phyloP scores from a whole-genome alignment of 2,329 filamentous ascomycete genomes.

The Pseudocercospora cruenta region DNA sequence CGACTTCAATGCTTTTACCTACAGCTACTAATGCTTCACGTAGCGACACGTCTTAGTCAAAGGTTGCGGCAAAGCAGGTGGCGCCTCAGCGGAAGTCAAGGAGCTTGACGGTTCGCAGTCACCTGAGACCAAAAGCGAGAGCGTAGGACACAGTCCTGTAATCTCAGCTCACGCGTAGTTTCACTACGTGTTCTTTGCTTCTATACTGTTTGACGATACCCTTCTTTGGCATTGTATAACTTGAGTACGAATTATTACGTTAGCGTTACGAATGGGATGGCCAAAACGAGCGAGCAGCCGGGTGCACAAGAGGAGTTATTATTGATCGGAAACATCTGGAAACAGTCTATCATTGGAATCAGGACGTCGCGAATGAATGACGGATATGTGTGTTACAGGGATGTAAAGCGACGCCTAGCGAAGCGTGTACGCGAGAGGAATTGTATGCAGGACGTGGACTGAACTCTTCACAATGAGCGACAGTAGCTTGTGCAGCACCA shows the following conservation, averaged over 20 bases:
- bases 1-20: neutral
- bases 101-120: constrained; percentile 42
- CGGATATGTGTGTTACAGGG: neutral
- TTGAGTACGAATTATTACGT: constrained; percentile 21
- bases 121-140: constrained; percentile 39
- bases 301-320: constrained; percentile 5
- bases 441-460: neutral
- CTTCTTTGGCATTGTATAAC: constrained; percentile 29
- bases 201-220: constrained; percentile 27
- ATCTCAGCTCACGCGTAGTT: constrained; percentile 33
- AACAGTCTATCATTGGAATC: neutral
- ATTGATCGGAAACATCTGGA: neutral
- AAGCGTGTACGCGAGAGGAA: neutral
- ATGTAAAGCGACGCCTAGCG: neutral
- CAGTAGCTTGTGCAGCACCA: constrained; percentile 8
- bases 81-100: constrained; percentile 39
- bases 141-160: constrained; percentile 36
- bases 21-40: constrained; percentile 46
- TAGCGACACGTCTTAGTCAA: constrained; percentile 71
- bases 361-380: neutral
- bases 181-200: neutral
- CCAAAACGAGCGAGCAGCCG: constrained; percentile 8
- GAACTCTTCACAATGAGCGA: neutral
- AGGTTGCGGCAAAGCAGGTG: constrained; percentile 62
- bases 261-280: constrained; percentile 21